These are phyloP conservation scores for Colletotrichum tabaci DNA, from an alignment of 2,329 filamentous ascomycete genomes.

Conservation along the genomic window DNA sequence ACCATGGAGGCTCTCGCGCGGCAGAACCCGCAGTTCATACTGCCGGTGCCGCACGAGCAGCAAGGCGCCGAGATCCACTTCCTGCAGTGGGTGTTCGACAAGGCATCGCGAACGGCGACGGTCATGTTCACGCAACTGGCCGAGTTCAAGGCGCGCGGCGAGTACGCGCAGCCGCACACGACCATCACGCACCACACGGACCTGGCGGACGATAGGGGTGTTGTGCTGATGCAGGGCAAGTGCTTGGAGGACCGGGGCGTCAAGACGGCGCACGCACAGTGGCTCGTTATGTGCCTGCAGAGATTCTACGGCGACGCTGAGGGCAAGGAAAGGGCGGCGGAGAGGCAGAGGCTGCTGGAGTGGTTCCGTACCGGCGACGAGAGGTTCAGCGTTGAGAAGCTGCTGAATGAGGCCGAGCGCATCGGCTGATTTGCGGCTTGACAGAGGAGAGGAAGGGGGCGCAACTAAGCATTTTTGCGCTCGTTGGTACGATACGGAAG, in stretches of 20 bases:
- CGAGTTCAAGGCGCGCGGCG: conserved; percentile 91
- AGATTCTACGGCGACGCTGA: conserved; percentile 87
- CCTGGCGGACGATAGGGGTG: conserved; percentile 78
- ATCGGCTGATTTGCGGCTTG: conserved; percentile 61
- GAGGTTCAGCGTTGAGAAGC: conserved; percentile 84
- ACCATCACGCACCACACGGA: conserved; percentile 94
- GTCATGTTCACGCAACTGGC: conserved; percentile 95
- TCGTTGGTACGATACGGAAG: not conserved
- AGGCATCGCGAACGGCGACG: conserved; percentile 73
- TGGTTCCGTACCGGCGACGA: conserved; percentile 86
- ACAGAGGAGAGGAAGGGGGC: too few species aligned
- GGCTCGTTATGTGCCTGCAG: conserved; percentile 93
- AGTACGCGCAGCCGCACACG: conserved; percentile 93
- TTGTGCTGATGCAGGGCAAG: conserved; percentile 92
- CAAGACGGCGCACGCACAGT: conserved; percentile 85
- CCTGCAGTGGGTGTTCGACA: conserved; percentile 94
- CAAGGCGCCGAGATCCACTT: conserved; percentile 94
- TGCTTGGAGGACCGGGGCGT: conserved; percentile 85
- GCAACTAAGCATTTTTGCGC: not conserved
- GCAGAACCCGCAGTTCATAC: conserved; percentile 87
- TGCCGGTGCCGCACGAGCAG: conserved; percentile 81
- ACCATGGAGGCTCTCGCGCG: conserved; percentile 80
- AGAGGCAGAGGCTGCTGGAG: conserved; percentile 80
- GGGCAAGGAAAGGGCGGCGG: conserved; percentile 68
- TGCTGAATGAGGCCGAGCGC: conserved; percentile 92